These are phyloP conservation scores for Lasiosphaeriaceae sp. DNA, from an alignment of 495 filamentous ascomycete genomes.

Conservation along the genomic window DNA sequence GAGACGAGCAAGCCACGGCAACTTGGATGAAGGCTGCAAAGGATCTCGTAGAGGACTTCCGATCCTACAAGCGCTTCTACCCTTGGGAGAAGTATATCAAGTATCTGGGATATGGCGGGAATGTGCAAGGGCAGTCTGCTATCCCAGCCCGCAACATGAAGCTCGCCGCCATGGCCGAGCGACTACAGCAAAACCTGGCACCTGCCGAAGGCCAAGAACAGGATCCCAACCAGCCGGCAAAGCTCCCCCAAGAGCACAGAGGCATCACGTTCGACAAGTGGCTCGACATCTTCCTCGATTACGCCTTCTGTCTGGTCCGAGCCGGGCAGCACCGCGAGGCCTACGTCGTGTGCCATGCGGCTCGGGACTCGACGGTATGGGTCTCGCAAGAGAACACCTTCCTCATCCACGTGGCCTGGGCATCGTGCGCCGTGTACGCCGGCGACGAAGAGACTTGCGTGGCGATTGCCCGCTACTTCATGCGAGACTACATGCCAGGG, in stretches of 20 bases:
- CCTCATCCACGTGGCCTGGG: conserved; percentile 75
- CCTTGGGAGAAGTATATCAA: conserved; percentile 64
- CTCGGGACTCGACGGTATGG: conserved; percentile 74
- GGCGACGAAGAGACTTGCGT: conserved; percentile 76
- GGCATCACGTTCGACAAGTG: conserved; percentile 76
- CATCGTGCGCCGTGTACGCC: conserved; percentile 74
- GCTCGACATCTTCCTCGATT: conserved; percentile 88
- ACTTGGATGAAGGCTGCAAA: conserved; percentile 74
- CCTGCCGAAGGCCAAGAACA: conserved; percentile 26
- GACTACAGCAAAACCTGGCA: conserved; percentile 50
- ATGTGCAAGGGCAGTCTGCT: conserved; percentile 41
- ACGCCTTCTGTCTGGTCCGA: conserved; percentile 68
- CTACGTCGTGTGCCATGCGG: conserved; percentile 72
- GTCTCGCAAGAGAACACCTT: conserved; percentile 63
- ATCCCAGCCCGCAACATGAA: conserved; percentile 51
- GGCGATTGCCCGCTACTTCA: conserved; percentile 71
- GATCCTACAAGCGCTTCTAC: conserved; percentile 72
- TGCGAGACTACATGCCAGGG: conserved; percentile 78
- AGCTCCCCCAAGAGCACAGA: conserved; percentile 59
- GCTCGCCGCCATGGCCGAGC: conserved; percentile 66
- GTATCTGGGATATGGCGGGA: conserved; percentile 62
- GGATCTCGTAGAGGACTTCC: conserved; percentile 75
- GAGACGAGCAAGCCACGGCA: conserved; percentile 48
- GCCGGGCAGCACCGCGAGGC: conserved; percentile 54
- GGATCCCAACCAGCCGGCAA: conserved; percentile 1